Base-by-base conservation (phyloP, 225 moss, liverwort and hornwort genomes). In the Ulota crispa region DNA sequence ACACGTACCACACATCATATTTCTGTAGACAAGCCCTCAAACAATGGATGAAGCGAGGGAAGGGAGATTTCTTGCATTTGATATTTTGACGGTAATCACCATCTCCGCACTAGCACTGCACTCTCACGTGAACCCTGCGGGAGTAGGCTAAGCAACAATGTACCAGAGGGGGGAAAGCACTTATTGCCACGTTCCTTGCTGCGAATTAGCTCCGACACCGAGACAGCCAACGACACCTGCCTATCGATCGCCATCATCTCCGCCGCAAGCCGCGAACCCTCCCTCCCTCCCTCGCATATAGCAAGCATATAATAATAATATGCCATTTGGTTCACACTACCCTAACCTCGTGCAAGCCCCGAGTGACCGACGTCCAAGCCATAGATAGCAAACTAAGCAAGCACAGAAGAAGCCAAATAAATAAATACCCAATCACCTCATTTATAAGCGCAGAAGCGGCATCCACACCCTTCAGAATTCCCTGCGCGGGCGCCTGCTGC, bases 341-440 rank as follows among this genome's bases (percentile, higher is more conserved):
- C 73, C 45, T 55, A 39, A 73, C 37, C 21, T 64, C 37, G 6
- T 24, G 57, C 63, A 64, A 64, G 56, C 39, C 28, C 37, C 37
- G 7, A 28, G 47, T 6, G 70, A 71, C 70, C 15, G 62, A 21
- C 11, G 21, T 39, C 39, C n/a, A 41, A 68, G 68, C 16, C 32
- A 55, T 37, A 56, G n/a, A 53, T 16, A 84, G 54, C 19, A 56
- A 71, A 42, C 20, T 2, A 72, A 27, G 37, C 80, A 77, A 72
- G 64, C 69, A 65, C 56, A 74, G 21, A 24, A 78, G 43, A 24
- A 78, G 43, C 4, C 20, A 50, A 78, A 31, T 50, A 50, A 78
- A 31, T 50, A 50, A 78, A 31, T 50, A 31, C 37, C 31, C 77
- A 87, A 73, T 88, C 83, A 91, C 91, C 89, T 91, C 89, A 83